Evolutionary conservation across 225 moss, liverwort and hornwort genomes (phyloP).

Genomic region (Straminergon stramineum): DNA sequence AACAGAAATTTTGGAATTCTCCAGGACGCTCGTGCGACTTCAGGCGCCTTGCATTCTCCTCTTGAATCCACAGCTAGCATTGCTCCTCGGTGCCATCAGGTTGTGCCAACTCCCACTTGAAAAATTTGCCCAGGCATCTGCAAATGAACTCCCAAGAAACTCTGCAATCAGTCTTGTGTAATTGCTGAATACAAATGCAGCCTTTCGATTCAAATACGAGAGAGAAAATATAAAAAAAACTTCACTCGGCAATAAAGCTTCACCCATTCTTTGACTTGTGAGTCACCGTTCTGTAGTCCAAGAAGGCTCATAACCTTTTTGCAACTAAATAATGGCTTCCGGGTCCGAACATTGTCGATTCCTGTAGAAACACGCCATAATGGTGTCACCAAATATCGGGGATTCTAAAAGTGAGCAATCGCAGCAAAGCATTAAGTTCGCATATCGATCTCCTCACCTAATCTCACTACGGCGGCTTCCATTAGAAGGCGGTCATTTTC

Average conservation of each 20-base stretch:
- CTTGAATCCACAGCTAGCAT: conserved; percentile 64
- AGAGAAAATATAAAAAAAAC: neutral
- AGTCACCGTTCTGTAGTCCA: conserved; percentile 48
- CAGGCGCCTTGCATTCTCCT: conserved; percentile 66
- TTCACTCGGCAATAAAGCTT: neutral
- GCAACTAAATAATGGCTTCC: conserved; percentile 53
- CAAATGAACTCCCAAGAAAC: neutral
- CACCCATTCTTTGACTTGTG: conserved; percentile 69
- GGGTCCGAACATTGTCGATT: conserved; percentile 53
- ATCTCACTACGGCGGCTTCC: no score
- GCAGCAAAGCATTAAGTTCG: neutral
- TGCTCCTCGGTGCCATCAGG: conserved; percentile 56
- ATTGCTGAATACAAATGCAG: neutral
- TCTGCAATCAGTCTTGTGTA: neutral
- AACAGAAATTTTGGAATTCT: neutral
- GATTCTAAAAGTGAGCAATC: neutral
- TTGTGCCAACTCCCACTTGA: conserved; percentile 70
- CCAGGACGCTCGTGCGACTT: conserved; percentile 7
- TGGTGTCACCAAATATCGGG: neutral
- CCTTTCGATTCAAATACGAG: neutral
- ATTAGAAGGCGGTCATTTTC: no score
- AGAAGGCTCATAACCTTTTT: conserved; percentile 49
- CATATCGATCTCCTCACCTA: no score
- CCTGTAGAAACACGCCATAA: conserved; percentile 20
- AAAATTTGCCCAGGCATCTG: conserved; percentile 39